phyloP scores from a whole-genome alignment of 306 rosid species.

The Gleditsia sinensis region DNA sequence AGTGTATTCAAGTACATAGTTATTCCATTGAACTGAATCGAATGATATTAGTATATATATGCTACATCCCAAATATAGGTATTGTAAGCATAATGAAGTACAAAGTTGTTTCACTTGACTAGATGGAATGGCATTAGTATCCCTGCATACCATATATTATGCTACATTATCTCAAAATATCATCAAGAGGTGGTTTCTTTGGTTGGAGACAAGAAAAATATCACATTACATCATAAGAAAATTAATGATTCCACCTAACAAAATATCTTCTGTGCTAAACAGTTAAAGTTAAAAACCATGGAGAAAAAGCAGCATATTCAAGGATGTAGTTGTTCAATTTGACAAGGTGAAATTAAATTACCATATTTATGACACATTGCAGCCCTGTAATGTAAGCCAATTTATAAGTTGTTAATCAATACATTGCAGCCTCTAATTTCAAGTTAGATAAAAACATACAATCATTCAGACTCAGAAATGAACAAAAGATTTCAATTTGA shows the following conservation, averaged over 20 bases:
- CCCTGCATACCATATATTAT: neutral
- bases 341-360: neutral
- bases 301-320: neutral
- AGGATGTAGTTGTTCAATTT: neutral
- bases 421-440: neutral
- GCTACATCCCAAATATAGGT: neutral
- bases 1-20: neutral
- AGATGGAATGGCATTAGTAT: constrained; percentile 9
- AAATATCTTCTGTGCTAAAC: neutral
- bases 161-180: constrained; percentile 23
- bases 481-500: constrained; percentile 17
- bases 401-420: neutral
- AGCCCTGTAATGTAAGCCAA: neutral
- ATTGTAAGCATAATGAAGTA: neutral
- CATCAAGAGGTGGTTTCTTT: neutral
- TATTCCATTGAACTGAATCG: neutral
- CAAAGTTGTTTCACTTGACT: constrained; percentile 17
- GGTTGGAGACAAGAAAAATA: constrained; percentile 3
- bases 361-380: neutral
- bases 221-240: neutral
- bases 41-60: neutral
- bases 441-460: constrained; percentile 1
- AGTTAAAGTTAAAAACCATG: neutral
- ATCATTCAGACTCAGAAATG: constrained; percentile 12
- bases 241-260: neutral